Base-by-base conservation (phyloP, 495 filamentous ascomycete species). In the Penicillium turbatum region DNA sequence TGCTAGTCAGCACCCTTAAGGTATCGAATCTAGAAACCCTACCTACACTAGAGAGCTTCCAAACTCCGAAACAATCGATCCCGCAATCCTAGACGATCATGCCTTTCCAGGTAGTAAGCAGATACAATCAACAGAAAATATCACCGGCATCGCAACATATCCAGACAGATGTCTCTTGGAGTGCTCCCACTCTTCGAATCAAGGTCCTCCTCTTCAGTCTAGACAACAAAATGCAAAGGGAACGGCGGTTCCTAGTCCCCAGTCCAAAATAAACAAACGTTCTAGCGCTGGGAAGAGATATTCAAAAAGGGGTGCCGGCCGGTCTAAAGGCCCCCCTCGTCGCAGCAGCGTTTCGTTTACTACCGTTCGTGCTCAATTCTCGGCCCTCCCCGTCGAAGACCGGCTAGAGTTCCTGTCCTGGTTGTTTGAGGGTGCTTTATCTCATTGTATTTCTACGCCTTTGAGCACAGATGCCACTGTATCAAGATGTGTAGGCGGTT, bases 341-440 rank as follows among this genome's bases (percentile, higher is more conserved):
- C n/a, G 19, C 7, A 39, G 24, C 24, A 43, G 45, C 45, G 17
- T 30, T 17, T 53, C 48, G 1, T 53, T 56, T 48, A 35, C 48
- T 44, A 35, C 24, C 15, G 10, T 56, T 31, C 48, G 38, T 30
- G 48, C 19, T 16, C 30, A 60, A 53, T 62, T 62, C 41, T 55
- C 49, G 15, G 21, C 52, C 27, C 49, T 59, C 10, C 37, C 37
- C 9, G 39, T 48, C 31, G 42, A 62, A 48, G 59, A 53, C 7
- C 31, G 48, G 29, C 52, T 62, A 26, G 17, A 55, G 39, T 59
- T 62, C 39, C 39, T 62, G 31, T 62, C 50, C n/a, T 61, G 27
- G 51, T 34, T 61, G 26, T 53, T 56, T 44, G 41, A 60, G 38
- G 48, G 48, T 35, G 46, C 56, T 30, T 44, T 57, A 24, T 44